Evolutionary conservation across 2,329 filamentous ascomycete species (phyloP), one percentile per base, ranked within the genome.

Genomic region (Epicoccum sorghinum): DNA sequence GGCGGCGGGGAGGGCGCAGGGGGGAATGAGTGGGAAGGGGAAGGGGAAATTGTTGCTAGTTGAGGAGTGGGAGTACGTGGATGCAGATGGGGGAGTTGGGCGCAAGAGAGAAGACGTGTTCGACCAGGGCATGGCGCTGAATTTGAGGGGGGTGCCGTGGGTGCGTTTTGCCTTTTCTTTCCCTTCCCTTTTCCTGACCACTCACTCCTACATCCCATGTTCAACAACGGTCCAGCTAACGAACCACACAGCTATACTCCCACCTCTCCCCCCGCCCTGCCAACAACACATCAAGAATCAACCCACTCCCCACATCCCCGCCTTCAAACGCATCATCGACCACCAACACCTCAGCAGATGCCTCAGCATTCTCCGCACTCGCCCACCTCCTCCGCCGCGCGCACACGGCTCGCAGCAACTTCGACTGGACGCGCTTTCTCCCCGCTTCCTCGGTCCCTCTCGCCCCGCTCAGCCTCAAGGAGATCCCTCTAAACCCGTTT

Each of bases 81-180:
- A 68, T 29, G 72, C 53, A 29, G 47, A 64, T 0, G 39, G 54
- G 7, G 69, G 70, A 0, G 39, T 71, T 9, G 56, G 59, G 27
- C 71, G 69, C 52, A 73, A 73, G 56, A 67, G 66, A 32, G 59
- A 67, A 37, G 70, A 67, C 1, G 57, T 74, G 12, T 73, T 69
- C 44, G 71, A 74, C 44, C 70, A 73, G 54, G 71, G 68, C 3
- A 70, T 69, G 43, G 70, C 70, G 7, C 51, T 74, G 41, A 73
- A 74, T 41, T 57, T 63, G n/a, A 61, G 71, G 14, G 71, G 71
- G 2, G 72, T 74, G 25, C 71, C 71, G 18, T 74, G 71, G 71
- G 70, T 73, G 62, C 55, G 24, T 6, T 25, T 25, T 18, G 14
- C 37, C 22, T 27, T 13, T 10, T 12, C 10, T 10, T 4, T 33